Base-by-base conservation (phyloP, 257 asterid species). In the Eustoma russellianum region DNA sequence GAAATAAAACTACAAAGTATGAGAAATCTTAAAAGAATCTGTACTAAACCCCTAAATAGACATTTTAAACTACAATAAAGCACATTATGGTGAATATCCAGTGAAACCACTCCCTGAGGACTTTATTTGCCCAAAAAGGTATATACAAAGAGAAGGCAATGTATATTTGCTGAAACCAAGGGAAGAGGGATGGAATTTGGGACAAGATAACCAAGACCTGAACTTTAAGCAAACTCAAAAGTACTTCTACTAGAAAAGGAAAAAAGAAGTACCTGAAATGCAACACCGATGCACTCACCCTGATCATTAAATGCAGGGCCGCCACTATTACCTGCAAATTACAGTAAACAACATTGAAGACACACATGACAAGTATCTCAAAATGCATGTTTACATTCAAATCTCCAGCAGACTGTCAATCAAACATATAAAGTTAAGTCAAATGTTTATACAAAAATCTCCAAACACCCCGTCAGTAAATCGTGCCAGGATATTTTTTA, bases 231-330 rank as follows among this genome's bases (percentile, higher is more conserved):
- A 38, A 7, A 38, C 7, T 38, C 12, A 4, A 38, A 24, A 7
- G 12, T 38, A 38, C 43, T 7, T 38, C 2, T 11, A 38, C 12
- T 38, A 4, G 5, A 11, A 38, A 8, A 38, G 30, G 38, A 28
- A 14, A 48, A 64, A 68, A 50, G 49, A 50, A 56, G 49, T 63
- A 91, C 98, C 98, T 87, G 98, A 66, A 91, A 91, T 49, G 98
- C 98, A 62, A 91, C 96, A 18, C 98, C 96, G 47, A 87, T 84
- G 82, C 98, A 91, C 83, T 91, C 95, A 67, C 98, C 98, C 57
- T 72, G 66, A 53, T 84, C 95, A 56, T 91, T 91, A 80, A 91
- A 91, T 51, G 98, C 98, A 57, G 98, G 98, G 56, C 98, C 96
- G 1, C 98, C 98, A 60, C 98, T 91, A 68, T 91, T 91, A 73